These are phyloP conservation scores for Neurospora sp. DNA, from an alignment of 495 filamentous ascomycete species.

Conservation along the genomic window DNA sequence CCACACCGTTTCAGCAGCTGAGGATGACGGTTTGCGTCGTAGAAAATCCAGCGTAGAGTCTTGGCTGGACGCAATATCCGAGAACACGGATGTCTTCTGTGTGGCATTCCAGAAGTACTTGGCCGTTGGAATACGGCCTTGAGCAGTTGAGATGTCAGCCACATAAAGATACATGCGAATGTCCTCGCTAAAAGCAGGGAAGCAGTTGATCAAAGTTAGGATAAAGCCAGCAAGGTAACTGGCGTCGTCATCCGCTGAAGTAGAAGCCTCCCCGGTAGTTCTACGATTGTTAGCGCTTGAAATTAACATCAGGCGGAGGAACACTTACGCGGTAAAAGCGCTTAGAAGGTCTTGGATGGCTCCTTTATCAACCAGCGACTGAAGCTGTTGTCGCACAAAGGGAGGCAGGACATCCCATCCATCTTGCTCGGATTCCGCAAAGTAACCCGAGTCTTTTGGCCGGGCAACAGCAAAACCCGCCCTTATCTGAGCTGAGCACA, in stretches of 20 bases:
- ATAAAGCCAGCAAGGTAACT: slow-evolving; percentile 77
- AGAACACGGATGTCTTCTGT: slow-evolving; percentile 55
- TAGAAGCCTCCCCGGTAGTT: slow-evolving; percentile 15
- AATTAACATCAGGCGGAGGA: slow-evolving; percentile 4
- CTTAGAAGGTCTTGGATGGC: slow-evolving; percentile 31
- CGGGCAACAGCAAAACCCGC: slow-evolving; percentile 6
- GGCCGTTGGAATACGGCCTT: slow-evolving; percentile 52
- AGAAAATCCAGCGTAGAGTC: slow-evolving; percentile 13
- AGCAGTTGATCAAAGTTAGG: slow-evolving; percentile 74
- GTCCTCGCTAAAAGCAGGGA: slow-evolving; percentile 74
- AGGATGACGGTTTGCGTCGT: slow-evolving; percentile 11
- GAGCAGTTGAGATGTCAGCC: slow-evolving; percentile 53
- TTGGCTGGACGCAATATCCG: slow-evolving; percentile 39
- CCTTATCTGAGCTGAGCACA: slow-evolving; percentile 16
- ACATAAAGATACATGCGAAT: slow-evolving; percentile 93
- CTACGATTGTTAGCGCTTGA: slow-evolving; percentile 14
- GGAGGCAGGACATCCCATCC: slow-evolving; percentile 14
- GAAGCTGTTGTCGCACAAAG: slow-evolving; percentile 22
- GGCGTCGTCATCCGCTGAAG: slow-evolving; percentile 46
- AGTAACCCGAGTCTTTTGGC: slow-evolving; percentile 1
- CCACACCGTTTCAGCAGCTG: slow-evolving; percentile 17
- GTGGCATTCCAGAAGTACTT: slow-evolving; percentile 85
- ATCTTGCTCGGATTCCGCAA: slow-evolving; percentile 4
- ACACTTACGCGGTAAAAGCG: slow-evolving; percentile 28
- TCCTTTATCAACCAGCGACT: slow-evolving; percentile 27